These are phyloP conservation scores for Hypomontagnella submonticulosa DNA, from an alignment of 495 filamentous ascomycete species.

Conservation along the genomic window DNA sequence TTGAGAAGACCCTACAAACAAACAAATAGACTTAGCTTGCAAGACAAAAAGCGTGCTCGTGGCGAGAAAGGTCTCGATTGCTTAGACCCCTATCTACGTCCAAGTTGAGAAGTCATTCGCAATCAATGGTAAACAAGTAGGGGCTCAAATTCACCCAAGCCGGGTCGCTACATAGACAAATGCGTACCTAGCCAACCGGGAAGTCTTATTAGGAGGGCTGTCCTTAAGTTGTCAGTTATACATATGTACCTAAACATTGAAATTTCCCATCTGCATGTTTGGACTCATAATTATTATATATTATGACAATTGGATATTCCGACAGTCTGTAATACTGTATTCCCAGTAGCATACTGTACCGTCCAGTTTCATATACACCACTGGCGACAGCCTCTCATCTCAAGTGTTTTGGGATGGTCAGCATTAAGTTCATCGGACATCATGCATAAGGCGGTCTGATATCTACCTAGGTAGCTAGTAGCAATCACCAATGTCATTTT, in stretches of 20 bases:
- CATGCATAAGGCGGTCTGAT: constrained; percentile 15
- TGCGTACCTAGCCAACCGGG: no score
- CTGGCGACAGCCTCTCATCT: constrained; percentile 12
- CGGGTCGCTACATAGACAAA: no score
- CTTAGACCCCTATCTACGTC: background rate
- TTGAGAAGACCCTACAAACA: constrained; percentile 35
- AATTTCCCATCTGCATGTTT: constrained; percentile 37
- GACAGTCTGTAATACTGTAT: constrained; percentile 23
- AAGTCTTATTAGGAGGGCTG: constrained; percentile 14
- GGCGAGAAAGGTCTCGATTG: constrained; percentile 13
- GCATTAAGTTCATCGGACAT: constrained; percentile 14
- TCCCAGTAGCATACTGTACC: constrained; percentile 17
- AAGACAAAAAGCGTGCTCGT: constrained; percentile 2
- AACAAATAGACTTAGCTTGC: constrained; percentile 30
- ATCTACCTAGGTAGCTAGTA: background rate
- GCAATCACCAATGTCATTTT: constrained; percentile 8
- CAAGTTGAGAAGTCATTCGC: no score
- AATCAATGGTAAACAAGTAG: constrained; percentile 21
- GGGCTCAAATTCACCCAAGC: constrained; percentile 21
- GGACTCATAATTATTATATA: constrained; percentile 21
- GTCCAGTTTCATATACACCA: constrained; percentile 23
- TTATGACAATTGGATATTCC: constrained; percentile 2
- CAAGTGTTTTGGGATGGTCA: constrained; percentile 8
- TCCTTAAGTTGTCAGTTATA: constrained; percentile 9
- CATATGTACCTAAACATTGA: constrained; percentile 29